Percentiles rank a stretch among this genome's conserved stretches.
These are phyloP conservation scores for Gautieria morchelliformis DNA, from an alignment of 768 basidiomycete genomes.

Conservation along the genomic window DNA sequence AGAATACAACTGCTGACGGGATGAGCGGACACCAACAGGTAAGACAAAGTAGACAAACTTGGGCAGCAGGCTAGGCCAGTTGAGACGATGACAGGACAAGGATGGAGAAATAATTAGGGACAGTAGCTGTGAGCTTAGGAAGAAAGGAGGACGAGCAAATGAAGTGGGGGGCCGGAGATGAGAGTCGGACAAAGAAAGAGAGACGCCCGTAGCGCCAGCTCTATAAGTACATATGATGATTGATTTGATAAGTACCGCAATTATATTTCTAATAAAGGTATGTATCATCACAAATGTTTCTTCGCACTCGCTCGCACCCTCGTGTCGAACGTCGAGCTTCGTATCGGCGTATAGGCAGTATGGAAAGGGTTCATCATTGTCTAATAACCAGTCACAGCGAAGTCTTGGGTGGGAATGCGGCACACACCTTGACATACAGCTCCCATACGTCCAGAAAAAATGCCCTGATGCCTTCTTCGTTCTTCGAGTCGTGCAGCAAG, in stretches of 20 bases:
- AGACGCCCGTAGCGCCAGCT: slow-evolving; percentile 3
- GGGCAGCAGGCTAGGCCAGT: slow-evolving; percentile 25
- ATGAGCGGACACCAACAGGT: slow-evolving; percentile 21
- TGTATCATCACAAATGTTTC: slow-evolving; percentile 51
- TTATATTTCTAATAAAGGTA: neutral
- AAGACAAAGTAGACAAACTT: slow-evolving; percentile 13
- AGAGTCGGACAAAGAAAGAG: slow-evolving; percentile 1
- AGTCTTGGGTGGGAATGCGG: neutral
- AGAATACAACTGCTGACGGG: slow-evolving; percentile 11
- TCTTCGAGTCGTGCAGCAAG: slow-evolving; percentile 88
- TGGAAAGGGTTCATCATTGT: slow-evolving; percentile 94
- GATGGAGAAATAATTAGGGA: slow-evolving; percentile 14
- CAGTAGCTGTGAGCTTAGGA: slow-evolving; percentile 11
- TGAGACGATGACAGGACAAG: slow-evolving; percentile 12
- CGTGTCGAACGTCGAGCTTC: slow-evolving; percentile 72
- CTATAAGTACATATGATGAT: too few species aligned
- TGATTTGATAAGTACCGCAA: too few species aligned
- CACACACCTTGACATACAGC: slow-evolving; percentile 82
- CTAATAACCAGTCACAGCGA: slow-evolving; percentile 30
- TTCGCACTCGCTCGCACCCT: slow-evolving; percentile 81
- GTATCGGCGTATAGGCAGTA: slow-evolving; percentile 75
- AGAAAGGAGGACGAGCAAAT: slow-evolving; percentile 6
- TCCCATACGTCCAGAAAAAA: slow-evolving; percentile 98
- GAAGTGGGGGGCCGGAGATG: slow-evolving; percentile 3
- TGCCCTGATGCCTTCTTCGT: slow-evolving; percentile 89